Conservation (phyloP, 2,329 filamentous ascomycete genomes). For the Aspergillus eucalypticola region DNA sequence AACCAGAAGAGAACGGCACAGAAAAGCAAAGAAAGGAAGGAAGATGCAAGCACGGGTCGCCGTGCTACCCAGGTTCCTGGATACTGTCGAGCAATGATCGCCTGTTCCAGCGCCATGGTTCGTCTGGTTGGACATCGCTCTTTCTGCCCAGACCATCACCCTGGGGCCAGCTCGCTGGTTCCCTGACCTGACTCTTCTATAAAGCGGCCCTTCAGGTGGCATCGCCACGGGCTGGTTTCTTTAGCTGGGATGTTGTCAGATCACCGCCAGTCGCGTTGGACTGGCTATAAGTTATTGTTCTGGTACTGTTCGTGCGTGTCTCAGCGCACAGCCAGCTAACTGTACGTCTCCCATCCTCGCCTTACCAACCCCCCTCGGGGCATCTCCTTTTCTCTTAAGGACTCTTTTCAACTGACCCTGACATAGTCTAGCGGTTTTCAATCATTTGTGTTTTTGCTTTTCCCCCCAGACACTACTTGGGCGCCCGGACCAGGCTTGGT, state of each 20-base stretch:
- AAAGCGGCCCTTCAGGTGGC: slow-evolving; percentile 3
- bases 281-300: neutral
- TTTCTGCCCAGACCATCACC: slow-evolving; percentile 13
- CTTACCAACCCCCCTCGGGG: neutral
- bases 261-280: neutral
- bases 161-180: neutral
- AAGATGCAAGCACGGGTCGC: neutral
- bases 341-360: neutral
- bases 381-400: neutral
- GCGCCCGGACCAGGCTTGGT: slow-evolving; percentile 3
- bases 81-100: slow-evolving; percentile 12
- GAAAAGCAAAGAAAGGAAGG: slow-evolving; percentile 3
- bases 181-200: neutral
- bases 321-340: neutral
- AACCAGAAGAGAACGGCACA: slow-evolving; percentile 2
- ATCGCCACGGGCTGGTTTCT: neutral
- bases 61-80: slow-evolving; percentile 12
- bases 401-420: neutral
- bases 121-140: slow-evolving; percentile 7
- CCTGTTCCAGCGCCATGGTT: slow-evolving; percentile 21
- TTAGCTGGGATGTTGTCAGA: neutral
- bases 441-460: slow-evolving; percentile 3
- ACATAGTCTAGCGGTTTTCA: neutral
- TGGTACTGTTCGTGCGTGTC: neutral
- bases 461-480: neutral